phyloP scores from a whole-genome alignment of 2,329 filamentous ascomycete genomes.

The Drechslerella stenobrocha region DNA sequence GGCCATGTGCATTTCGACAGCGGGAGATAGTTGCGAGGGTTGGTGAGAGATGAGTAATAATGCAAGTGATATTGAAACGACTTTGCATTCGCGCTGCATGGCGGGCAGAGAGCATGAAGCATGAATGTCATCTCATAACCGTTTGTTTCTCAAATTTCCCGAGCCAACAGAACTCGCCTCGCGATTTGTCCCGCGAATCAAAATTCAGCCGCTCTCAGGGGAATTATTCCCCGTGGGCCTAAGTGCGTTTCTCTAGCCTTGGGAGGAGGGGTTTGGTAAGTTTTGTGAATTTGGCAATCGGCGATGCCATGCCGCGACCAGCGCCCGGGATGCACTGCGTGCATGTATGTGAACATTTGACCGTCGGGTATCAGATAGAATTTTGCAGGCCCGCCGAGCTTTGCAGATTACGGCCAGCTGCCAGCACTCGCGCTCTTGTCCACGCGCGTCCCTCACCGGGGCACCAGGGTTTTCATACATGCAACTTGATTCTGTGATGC shows the following conservation, averaged over 20 bases:
- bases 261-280: not conserved
- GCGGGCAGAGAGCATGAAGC: slow-evolving; percentile 4
- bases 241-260: not conserved
- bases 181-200: slow-evolving; percentile 37
- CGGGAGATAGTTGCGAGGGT: not conserved
- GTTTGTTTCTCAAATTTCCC: slow-evolving; percentile 9
- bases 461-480: too few relatives aligned
- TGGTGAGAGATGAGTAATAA: slow-evolving; percentile 48
- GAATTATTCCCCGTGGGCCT: not conserved
- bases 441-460: too few relatives aligned
- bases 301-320: too few relatives aligned
- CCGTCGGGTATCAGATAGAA: not conserved
- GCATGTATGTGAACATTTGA: not conserved
- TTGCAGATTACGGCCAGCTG: not conserved
- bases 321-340: too few relatives aligned
- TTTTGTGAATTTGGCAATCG: not conserved
- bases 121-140: not conserved
- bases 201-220: not conserved
- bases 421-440: too few relatives aligned
- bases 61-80: slow-evolving; percentile 44
- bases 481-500: not conserved
- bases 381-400: not conserved
- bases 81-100: slow-evolving; percentile 21
- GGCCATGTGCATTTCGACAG: too few relatives aligned
- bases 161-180: slow-evolving; percentile 3